Evolutionary conservation across 1,284 basidiomycete genomes (phyloP), one percentile per base, ranked within the genome.

Genomic region (Cutaneotrichosporon curvatum): DNA sequence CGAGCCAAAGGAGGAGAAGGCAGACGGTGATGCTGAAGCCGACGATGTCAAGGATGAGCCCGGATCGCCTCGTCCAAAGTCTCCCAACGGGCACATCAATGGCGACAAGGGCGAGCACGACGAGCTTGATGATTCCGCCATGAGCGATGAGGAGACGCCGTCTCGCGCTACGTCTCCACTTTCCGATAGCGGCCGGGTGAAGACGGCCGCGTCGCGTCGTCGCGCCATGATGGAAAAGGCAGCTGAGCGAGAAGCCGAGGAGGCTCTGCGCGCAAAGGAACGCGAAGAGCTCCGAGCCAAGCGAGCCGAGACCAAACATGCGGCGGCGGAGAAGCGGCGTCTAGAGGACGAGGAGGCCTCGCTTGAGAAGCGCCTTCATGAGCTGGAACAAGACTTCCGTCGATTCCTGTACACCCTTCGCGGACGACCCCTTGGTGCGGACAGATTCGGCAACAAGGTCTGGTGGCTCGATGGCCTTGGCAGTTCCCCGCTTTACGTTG

Each of bases 401-500:
- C 83, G 88, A 60, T 76, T 87, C 48, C 75, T 88, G 25, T 85
- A 86, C 47, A 82, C 84, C 7, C 79, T 92, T 34, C 79, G 94
- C 38, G 81, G 88, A 36, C 85, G 86, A 59, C 89, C 92, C 1
- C 62, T 98, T 38, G 94, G 95, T 3, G 78, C 80, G 55, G 95
- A 98, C 68, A 78, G 94, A 45, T 98, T 96, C 72, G 84, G 87
- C 62, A 94, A 95, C 68, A 82, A 86, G 28, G 79, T 96, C 53
- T 98, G 92, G 91, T 98, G 94, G 94, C 87, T 97, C 65, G 94
- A 98, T 71, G 94, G 95, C 4, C 81, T 94, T 73, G 94, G 95
- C 3, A 81, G 81, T 2, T 83, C 83, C 45, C 82, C 83, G 23
- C 71, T 94, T 33, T 73, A 89, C 43, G 81, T 79, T 21, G 54